Conservation (phyloP, 805 yeast genomes). For the Saccharomycopsis sp. region DNA sequence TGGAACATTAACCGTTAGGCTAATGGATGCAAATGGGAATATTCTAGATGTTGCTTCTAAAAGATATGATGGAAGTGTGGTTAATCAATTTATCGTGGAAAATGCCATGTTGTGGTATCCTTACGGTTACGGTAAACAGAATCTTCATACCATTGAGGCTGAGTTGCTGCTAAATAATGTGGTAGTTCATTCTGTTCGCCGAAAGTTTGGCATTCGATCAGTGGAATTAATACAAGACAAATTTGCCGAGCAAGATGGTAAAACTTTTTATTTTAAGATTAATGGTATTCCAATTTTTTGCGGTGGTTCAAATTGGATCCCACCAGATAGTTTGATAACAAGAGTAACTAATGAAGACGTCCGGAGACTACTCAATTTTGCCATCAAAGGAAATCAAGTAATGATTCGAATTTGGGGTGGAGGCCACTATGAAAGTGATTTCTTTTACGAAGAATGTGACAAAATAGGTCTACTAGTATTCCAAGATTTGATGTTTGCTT, state of each 20-base stretch:
- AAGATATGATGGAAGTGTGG: neutral
- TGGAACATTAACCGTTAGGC: neutral
- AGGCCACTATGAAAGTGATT: constrained; percentile 38
- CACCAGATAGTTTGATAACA: constrained; percentile 37
- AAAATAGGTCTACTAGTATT: constrained; percentile 34
- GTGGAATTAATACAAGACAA: constrained; percentile 35
- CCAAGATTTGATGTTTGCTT: constrained; percentile 55
- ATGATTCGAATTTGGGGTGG: constrained; percentile 48
- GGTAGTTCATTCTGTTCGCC: constrained; percentile 21
- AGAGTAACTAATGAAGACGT: constrained; percentile 32
- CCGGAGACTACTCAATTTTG: constrained; percentile 30
- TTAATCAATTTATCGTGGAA: constrained; percentile 21
- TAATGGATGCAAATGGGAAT: neutral
- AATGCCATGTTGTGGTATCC: constrained; percentile 38
- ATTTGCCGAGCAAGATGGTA: constrained; percentile 28
- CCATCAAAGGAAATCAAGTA: constrained; percentile 35
- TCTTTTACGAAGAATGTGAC: constrained; percentile 40
- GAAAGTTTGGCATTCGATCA: constrained; percentile 35
- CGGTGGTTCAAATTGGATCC: constrained; percentile 44
- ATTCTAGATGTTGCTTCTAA: neutral
- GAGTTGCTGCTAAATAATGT: constrained; percentile 8
- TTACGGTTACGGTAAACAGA: constrained; percentile 31
- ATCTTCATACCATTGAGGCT: constrained; percentile 28
- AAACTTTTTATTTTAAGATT: constrained; percentile 37
- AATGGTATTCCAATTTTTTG: constrained; percentile 34